Evolutionary conservation across 371 early-diverging fungal genomes (phyloP), one percentile per base, ranked within the genome.

Genomic region (Mucor racemosus): DNA sequence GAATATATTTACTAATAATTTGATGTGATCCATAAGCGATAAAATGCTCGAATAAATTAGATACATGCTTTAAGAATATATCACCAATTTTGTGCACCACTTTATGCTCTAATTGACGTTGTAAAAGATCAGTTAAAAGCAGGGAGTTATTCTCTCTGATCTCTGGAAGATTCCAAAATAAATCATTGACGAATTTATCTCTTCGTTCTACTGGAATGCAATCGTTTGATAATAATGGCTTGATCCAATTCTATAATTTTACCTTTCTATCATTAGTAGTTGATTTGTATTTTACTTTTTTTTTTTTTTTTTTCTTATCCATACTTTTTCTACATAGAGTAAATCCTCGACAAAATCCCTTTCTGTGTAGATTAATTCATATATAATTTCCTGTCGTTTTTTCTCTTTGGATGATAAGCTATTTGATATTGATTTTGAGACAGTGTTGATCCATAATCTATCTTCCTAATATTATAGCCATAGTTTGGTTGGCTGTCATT

Each of bases 21-120:
- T 96, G 95, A 71, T 94, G 91, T 4, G 92, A 91, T 34, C 96
- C 95, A 77, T 97, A 97, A 34, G 86, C 84, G 10, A 96, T 90
- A 73, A 94, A 96, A 0, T 91, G 90, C 46, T 91, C 80, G 61
- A 95, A 90, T 31, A 83, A 80, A 38, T 82, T 26, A 66, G 44
- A 56, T 5, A 91, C 90, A 67, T 92, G 86, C 36, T 86, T 78
- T 36, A 92, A 62, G 62, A 97, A 88, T 34, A 96, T 87, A 72
- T 96, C 94, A 33, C 96, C 97, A 21, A 97, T 83, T 64, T 89
- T 84, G 62, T 90, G 82, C 38, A 96, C 89, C n/a, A 96, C 79
- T 59, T 79, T 80, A 54, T 80, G 75, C 26, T 86, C 83, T 60
- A 88, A 82, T 72, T 97, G 97, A 19, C 95, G 84, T 44, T 78